phyloP scores from a whole-genome alignment of 345 rosid genomes.

The Populus simonii region DNA sequence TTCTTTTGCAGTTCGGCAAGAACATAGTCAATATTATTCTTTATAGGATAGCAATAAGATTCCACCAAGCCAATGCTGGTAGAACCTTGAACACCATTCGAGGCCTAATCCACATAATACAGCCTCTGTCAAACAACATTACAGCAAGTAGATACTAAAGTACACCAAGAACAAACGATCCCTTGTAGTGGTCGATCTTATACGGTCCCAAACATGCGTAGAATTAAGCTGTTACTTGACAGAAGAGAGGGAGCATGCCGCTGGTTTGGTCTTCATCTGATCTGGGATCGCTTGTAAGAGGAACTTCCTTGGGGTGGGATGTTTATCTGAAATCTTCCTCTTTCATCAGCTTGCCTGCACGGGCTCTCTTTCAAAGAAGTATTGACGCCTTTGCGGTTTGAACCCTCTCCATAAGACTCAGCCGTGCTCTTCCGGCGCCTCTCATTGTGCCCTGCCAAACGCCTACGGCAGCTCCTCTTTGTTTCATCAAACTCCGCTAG shows the following conservation, averaged over 20 bases:
- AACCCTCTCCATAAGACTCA: constrained; percentile 52
- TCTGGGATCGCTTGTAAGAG: constrained; percentile 34
- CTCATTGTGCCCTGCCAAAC: constrained; percentile 84
- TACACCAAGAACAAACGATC: not conserved
- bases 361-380: constrained; percentile 35
- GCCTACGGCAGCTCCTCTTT: constrained; percentile 77
- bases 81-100: not conserved
- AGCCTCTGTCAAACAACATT: not conserved
- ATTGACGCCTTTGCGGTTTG: constrained; percentile 40
- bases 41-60: not conserved
- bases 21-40: not conserved
- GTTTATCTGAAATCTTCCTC: constrained; percentile 25
- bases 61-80: not conserved
- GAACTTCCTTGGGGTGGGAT: constrained; percentile 31
- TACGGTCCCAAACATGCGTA: not conserved
- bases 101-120: not conserved
- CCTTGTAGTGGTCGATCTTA: not conserved
- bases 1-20: not conserved
- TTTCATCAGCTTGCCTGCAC: constrained; percentile 38
- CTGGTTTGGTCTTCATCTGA: constrained; percentile 38
- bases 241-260: constrained; percentile 82
- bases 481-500: constrained; percentile 71
- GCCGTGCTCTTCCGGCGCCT: constrained; percentile 65
- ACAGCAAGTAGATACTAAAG: not conserved
- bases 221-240: constrained; percentile 31